Base-by-base conservation (phyloP, 495 filamentous ascomycete genomes). In the Chaetomium fimeti region DNA sequence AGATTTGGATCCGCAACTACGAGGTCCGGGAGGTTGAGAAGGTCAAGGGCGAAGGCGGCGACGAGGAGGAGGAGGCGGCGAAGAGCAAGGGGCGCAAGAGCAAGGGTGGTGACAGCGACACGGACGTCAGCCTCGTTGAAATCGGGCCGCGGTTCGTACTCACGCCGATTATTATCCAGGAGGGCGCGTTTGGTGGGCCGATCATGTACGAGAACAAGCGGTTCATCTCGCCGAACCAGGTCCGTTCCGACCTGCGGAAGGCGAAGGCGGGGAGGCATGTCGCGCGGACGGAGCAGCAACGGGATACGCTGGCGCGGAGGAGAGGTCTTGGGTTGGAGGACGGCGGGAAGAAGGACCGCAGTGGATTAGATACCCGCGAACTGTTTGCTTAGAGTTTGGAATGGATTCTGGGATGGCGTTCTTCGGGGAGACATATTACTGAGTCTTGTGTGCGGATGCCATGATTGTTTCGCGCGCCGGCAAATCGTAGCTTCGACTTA, bases 161-260 rank as follows among this genome's bases (percentile, higher is more conserved):
- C 57, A 97, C 93, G 53, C 94, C 95, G 2, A 98, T 98, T 64
- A 86, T 98, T 52, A 97, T 99, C 67, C 85, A 96, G 60, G 94
- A 99, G 75, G 91, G 89, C 32, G 91, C 89, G 65, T 99, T 99
- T 69, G 94, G 94, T 58, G 94, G 94, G 0, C 95, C 95, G 2
- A 90, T 98, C 61, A 93, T 98, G 66, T 98, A 96, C 79, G 92
- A 98, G 84, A 98, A 98, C 76, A 96, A 94, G 83, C 91, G 97
- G 71, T 98, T 97, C 71, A 91, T 98, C 59, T 92, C 88, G 69
- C 95, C 94, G 36, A 98, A 98, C 81, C 92, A 96, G 76, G 86
- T 98, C 65, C 84, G 94, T 61, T 78, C 89, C 24, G 94, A 97
- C 59, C 69, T 96, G 63, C 80, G 91, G 64, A 77, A 85, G 73